Conservation (phyloP, 2,329 filamentous ascomycete species). For the Colletotrichum cordylinicola region DNA sequence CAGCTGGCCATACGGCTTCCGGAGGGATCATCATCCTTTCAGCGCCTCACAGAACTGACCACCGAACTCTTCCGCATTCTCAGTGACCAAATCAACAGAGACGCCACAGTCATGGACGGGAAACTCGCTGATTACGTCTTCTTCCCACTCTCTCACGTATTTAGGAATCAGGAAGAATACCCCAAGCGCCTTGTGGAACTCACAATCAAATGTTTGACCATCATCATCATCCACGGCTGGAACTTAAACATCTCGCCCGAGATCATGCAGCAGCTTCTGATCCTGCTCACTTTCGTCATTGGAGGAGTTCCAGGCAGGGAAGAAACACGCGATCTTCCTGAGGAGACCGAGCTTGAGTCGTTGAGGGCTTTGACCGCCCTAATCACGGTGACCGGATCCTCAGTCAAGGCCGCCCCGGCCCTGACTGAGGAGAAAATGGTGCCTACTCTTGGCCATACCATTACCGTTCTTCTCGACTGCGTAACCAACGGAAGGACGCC, state of each 20-base stretch:
- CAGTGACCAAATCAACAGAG: slow-evolving; percentile 44
- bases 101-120: slow-evolving; percentile 67
- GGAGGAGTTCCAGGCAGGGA: slow-evolving; percentile 71
- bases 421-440: slow-evolving; percentile 66
- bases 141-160: slow-evolving; percentile 87
- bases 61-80: slow-evolving; percentile 53
- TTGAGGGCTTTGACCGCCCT: slow-evolving; percentile 74
- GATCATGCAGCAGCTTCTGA: slow-evolving; percentile 83
- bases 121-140: slow-evolving; percentile 94
- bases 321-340: slow-evolving; percentile 54
- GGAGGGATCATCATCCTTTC: slow-evolving; percentile 44
- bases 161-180: slow-evolving; percentile 76
- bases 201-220: slow-evolving; percentile 74
- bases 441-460: slow-evolving; percentile 80
- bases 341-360: slow-evolving; percentile 77
- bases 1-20: slow-evolving; percentile 58
- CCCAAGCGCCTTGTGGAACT: slow-evolving; percentile 77
- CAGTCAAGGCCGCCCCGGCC: slow-evolving; percentile 51
- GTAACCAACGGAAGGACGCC: slow-evolving; percentile 68
- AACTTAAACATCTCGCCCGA: slow-evolving; percentile 71
- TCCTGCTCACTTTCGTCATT: slow-evolving; percentile 82
- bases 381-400: slow-evolving; percentile 62
- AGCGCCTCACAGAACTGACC: slow-evolving; percentile 51
- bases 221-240: slow-evolving; percentile 83
- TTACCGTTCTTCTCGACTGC: slow-evolving; percentile 81